Evolutionary conservation across 1,139 yeast genomes (phyloP).

Genomic region (Geotrichum europaeum): DNA sequence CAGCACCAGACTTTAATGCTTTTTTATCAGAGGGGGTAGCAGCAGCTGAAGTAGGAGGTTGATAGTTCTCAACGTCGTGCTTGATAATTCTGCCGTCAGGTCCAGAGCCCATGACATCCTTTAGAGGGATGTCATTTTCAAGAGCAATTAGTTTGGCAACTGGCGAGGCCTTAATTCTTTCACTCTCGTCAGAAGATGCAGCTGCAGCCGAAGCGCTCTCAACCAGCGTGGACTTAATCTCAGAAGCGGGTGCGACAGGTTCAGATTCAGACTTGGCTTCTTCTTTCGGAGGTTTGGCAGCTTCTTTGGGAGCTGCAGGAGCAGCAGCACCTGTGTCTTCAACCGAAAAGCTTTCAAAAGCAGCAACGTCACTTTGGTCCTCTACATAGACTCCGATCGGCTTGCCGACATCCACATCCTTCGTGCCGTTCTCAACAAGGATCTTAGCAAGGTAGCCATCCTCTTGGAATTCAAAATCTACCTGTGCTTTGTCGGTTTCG

Average conservation of each 20-base stretch:
- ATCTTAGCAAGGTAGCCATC: conserved; percentile 94
- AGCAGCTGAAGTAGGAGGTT: conserved; percentile 39
- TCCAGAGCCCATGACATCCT: conserved; percentile 84
- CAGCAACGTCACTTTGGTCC: conserved; percentile 74
- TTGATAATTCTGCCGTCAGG: conserved; percentile 93
- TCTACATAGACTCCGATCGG: conserved; percentile 97
- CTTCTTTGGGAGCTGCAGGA: conserved; percentile 18
- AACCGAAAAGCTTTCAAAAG: conserved; percentile 77
- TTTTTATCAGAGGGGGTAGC: conserved; percentile 20
- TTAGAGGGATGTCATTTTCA: conserved; percentile 84
- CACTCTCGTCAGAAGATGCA: conserved; percentile 37
- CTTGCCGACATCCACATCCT: conserved; percentile 86
- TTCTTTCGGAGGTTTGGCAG: neutral
- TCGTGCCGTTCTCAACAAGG: conserved; percentile 76
- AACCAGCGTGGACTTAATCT: conserved; percentile 2
- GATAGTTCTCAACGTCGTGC: conserved; percentile 73
- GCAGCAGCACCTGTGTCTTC: conserved; percentile 39
- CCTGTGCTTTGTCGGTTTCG: conserved; percentile 97
- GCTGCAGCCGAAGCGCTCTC: conserved; percentile 19
- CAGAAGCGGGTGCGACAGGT: conserved; percentile 22
- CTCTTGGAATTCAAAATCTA: conserved; percentile 99
- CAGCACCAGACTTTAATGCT: conserved; percentile 32
- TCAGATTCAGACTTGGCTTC: too few relatives aligned
- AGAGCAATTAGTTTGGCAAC: conserved; percentile 89
- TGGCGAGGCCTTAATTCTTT: conserved; percentile 90